These are phyloP conservation scores for Flammula alnicola DNA, from an alignment of 1,284 basidiomycete species.

Conservation along the genomic window DNA sequence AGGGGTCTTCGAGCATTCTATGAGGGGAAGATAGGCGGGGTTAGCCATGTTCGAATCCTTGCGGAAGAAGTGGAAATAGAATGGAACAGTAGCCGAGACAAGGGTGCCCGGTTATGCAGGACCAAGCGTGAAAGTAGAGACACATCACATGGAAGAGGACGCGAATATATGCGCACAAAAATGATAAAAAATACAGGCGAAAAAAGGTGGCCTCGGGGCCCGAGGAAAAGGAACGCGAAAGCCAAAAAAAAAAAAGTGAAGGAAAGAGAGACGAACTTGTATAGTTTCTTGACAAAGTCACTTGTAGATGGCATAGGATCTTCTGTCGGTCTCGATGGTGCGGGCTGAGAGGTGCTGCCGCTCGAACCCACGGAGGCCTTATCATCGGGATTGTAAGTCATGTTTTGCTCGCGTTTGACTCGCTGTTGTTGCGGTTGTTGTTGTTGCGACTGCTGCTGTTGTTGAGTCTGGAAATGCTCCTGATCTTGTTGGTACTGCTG, in stretches of 20 bases:
- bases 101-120: too few species aligned
- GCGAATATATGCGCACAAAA: slow-evolving; percentile 10
- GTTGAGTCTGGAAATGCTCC: slow-evolving; percentile 7
- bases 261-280: slow-evolving; percentile 63
- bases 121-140: too few species aligned
- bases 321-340: slow-evolving; percentile 23
- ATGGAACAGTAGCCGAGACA: too few species aligned
- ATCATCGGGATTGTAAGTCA: slow-evolving; percentile 18
- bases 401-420: slow-evolving; percentile 17
- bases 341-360: neutral
- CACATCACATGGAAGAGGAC: neutral
- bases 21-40: neutral
- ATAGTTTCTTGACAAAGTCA: slow-evolving; percentile 97
- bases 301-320: slow-evolving; percentile 77
- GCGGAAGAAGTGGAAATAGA: too few species aligned
- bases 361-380: slow-evolving; percentile 1
- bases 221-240: neutral
- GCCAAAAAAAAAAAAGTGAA: slow-evolving; percentile 5
- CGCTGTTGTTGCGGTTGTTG: slow-evolving; percentile 15
- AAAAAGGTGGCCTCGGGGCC: neutral
- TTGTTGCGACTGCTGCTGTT: slow-evolving; percentile 10
- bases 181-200: slow-evolving; percentile 5
- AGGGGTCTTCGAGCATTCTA: slow-evolving; percentile 87
- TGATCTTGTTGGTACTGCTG: slow-evolving; percentile 18
- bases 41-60: too few species aligned